Evolutionary conservation across 352 stramenopile species (phyloP).

Genomic region (Chrysophaeum taylorii): DNA sequence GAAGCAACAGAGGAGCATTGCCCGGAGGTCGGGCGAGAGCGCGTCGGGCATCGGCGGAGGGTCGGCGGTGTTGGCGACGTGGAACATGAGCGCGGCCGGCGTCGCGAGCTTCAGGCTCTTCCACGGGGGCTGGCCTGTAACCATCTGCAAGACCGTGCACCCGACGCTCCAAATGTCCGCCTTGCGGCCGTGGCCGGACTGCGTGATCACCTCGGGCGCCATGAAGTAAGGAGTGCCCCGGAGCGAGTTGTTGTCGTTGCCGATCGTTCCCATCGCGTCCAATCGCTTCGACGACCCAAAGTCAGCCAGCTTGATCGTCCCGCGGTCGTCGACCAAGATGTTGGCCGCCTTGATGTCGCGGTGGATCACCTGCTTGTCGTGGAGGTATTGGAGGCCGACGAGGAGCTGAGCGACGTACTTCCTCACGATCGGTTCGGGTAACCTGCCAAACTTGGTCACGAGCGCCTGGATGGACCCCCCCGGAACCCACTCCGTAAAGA

Average conservation of each 20-base stretch:
- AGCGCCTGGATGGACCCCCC: conserved; percentile 58
- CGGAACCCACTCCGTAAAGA: conserved; percentile 92
- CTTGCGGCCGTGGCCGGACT: conserved; percentile 57
- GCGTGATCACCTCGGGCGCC: conserved; percentile 81
- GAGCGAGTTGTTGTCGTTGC: conserved; percentile 28
- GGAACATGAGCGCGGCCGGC: conserved; percentile 52
- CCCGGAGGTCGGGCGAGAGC: not conserved
- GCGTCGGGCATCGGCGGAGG: conserved; percentile 23
- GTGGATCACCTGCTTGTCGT: conserved; percentile 83
- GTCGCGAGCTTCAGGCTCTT: conserved; percentile 65
- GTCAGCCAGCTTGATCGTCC: conserved; percentile 85
- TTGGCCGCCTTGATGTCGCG: conserved; percentile 86
- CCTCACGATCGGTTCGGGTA: conserved; percentile 58
- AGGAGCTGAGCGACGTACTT: conserved; percentile 84
- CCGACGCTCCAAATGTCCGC: conserved; percentile 66
- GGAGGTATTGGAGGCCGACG: conserved; percentile 82
- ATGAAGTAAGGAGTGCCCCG: conserved; percentile 80
- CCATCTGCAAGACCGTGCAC: conserved; percentile 63
- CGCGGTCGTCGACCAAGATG: conserved; percentile 83
- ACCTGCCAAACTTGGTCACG: conserved; percentile 71
- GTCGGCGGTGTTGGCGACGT: conserved; percentile 40
- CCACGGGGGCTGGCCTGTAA: conserved; percentile 57
- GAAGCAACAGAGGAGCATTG: not conserved
- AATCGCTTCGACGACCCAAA: conserved; percentile 73
- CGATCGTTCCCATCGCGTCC: not conserved